phyloP scores from a whole-genome alignment of 202 grass and related monocot species.

The Schoenoplectus tabernaemontani region DNA sequence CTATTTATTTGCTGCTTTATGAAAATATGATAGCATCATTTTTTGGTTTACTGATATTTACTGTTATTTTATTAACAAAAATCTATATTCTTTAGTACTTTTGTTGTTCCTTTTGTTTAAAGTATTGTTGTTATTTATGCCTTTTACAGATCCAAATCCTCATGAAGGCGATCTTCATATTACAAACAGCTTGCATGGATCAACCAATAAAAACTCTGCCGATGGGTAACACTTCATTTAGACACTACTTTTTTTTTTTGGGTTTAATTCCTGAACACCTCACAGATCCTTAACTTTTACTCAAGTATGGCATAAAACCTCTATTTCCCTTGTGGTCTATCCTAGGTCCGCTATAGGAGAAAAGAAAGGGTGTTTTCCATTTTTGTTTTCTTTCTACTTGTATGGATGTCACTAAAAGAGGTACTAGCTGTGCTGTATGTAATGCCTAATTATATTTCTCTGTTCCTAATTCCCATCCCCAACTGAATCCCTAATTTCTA shows the following conservation, averaged over 20 bases:
- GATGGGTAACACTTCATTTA: slow-evolving; percentile 43
- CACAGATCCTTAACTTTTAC: neutral
- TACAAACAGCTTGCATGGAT: slow-evolving; percentile 40
- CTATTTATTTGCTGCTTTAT: neutral
- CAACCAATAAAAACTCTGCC: slow-evolving; percentile 31
- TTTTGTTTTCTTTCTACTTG: neutral
- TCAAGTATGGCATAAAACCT: neutral
- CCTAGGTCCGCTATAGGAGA: neutral
- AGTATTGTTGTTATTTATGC: neutral
- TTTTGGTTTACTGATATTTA: neutral
- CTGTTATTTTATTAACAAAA: neutral
- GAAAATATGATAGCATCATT: too few species aligned
- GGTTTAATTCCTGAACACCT: neutral
- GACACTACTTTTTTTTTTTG: neutral
- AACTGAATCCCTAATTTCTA: slow-evolving; percentile 21
- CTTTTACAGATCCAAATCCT: slow-evolving; percentile 29
- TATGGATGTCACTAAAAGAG: too few species aligned
- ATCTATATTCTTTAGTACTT: too few species aligned
- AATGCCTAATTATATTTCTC: neutral
- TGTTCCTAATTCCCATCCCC: neutral
- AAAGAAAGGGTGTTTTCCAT: neutral
- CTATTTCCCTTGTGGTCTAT: neutral
- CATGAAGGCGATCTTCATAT: slow-evolving; percentile 18
- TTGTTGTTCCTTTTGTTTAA: neutral
- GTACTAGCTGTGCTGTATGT: too few species aligned